These are phyloP conservation scores for Solanum hybrid DNA, from an alignment of 305 asterid genomes.

Conservation along the genomic window DNA sequence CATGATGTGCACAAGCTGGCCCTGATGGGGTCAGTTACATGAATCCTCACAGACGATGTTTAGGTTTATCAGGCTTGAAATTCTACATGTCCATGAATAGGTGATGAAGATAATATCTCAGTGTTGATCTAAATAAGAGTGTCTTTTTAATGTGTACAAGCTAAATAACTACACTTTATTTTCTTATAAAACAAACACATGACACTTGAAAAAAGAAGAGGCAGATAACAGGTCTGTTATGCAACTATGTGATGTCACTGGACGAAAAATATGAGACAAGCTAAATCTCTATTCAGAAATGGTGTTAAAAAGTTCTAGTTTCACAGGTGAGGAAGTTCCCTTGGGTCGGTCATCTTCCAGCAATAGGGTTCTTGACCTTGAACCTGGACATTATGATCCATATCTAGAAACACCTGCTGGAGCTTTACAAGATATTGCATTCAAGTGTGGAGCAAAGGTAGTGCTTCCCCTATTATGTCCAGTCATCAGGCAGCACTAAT, in stretches of 20 bases:
- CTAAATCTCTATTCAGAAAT: slow-evolving; percentile 4
- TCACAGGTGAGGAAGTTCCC: slow-evolving; percentile 59
- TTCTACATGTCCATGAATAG: background rate
- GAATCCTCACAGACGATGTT: background rate
- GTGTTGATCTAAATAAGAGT: background rate
- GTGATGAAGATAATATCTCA: background rate
- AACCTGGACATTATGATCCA: slow-evolving; percentile 71
- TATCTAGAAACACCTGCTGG: slow-evolving; percentile 49
- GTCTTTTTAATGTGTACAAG: background rate
- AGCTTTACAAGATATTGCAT: slow-evolving; percentile 77
- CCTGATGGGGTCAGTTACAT: background rate
- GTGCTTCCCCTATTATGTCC: slow-evolving; percentile 9
- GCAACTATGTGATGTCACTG: background rate
- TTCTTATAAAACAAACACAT: background rate
- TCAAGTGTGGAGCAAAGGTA: slow-evolving; percentile 87
- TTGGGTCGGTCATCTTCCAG: slow-evolving; percentile 43
- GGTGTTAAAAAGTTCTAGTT: slow-evolving; percentile 1
- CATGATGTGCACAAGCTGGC: background rate
- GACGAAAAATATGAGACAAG: background rate
- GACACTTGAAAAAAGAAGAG: background rate
- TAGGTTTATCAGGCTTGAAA: background rate
- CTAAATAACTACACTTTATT: background rate
- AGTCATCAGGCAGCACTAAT: background rate
- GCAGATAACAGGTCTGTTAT: background rate
- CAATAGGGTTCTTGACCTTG: slow-evolving; percentile 57